Percentiles rank a stretch among this genome's conserved stretches.
These are phyloP conservation scores for Termitomyces sp. DNA, from an alignment of 768 basidiomycete species.

Conservation along the genomic window DNA sequence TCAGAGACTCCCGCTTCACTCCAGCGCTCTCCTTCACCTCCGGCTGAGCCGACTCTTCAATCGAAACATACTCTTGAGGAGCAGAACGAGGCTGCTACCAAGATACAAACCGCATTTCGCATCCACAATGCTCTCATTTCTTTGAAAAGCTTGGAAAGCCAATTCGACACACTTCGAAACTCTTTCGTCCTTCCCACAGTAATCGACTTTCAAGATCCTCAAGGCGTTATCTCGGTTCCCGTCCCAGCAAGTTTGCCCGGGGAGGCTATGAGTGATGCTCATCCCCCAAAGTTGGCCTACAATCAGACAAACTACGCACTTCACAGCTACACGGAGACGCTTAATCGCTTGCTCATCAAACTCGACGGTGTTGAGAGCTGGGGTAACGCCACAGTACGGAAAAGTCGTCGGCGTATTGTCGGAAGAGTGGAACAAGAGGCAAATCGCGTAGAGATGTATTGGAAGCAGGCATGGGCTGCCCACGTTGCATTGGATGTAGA, in stretches of 20 bases:
- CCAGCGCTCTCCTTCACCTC: constrained; percentile 4
- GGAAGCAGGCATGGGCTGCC: constrained; percentile 35
- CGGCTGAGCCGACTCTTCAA: constrained; percentile 9
- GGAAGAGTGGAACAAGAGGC: constrained; percentile 59
- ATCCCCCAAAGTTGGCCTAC: constrained; percentile 50
- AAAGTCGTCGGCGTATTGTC: constrained; percentile 48
- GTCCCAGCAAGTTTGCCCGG: constrained; percentile 18
- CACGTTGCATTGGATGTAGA: constrained; percentile 11
- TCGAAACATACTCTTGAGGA: constrained; percentile 23
- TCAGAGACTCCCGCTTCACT: neutral
- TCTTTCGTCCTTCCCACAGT: constrained; percentile 40
- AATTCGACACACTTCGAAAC: constrained; percentile 41
- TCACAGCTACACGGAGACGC: constrained; percentile 58
- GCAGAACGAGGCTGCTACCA: constrained; percentile 39
- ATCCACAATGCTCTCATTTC: constrained; percentile 35
- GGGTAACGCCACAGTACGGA: constrained; percentile 52
- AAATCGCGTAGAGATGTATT: constrained; percentile 43
- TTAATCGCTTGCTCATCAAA: constrained; percentile 59
- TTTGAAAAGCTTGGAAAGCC: constrained; percentile 22
- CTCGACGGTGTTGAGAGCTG: constrained; percentile 69
- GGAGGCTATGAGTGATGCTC: constrained; percentile 8
- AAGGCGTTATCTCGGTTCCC: constrained; percentile 23
- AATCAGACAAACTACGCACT: constrained; percentile 57
- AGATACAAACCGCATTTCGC: constrained; percentile 47
- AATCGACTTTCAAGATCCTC: constrained; percentile 45